phyloP scores from a whole-genome alignment of 1,284 basidiomycete species.

The Fomitopsis betulina region DNA sequence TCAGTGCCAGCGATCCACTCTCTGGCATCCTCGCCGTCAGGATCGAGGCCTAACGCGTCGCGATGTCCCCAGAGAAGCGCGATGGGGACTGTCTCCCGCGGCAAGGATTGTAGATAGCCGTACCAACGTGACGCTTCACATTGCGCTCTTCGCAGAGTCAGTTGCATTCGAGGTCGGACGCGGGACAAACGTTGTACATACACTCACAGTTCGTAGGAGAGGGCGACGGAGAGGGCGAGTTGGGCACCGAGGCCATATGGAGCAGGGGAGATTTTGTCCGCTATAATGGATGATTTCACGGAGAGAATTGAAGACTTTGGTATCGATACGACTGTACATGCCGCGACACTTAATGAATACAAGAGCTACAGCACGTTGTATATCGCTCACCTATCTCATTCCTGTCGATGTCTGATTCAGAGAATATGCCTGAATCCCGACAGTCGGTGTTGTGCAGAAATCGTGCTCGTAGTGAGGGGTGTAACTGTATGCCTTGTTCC shows the following conservation, averaged over 20 bases:
- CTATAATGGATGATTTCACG: slow-evolving; percentile 43
- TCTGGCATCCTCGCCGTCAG: slow-evolving; percentile 29
- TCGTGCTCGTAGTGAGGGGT: not conserved
- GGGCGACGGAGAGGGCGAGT: slow-evolving; percentile 54
- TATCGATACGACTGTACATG: slow-evolving; percentile 57
- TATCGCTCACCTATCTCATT: not conserved
- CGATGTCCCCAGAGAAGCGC: slow-evolving; percentile 58
- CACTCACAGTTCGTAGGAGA: slow-evolving; percentile 62
- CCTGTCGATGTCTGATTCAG: not conserved
- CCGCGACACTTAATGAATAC: not conserved
- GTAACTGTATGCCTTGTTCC: not conserved
- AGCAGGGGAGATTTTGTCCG: slow-evolving; percentile 31
- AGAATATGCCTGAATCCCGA: not conserved
- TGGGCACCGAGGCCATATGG: slow-evolving; percentile 56
- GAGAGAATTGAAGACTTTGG: slow-evolving; percentile 65
- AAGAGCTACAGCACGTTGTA: not conserved
- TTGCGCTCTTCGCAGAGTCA: slow-evolving; percentile 13
- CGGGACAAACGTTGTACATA: not conserved
- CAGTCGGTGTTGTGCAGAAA: not conserved
- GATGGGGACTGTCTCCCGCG: slow-evolving; percentile 45
- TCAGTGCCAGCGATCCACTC: slow-evolving; percentile 24
- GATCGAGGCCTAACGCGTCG: slow-evolving; percentile 16
- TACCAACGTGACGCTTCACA: slow-evolving; percentile 53
- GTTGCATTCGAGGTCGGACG: not conserved
- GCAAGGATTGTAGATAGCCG: slow-evolving; percentile 66